phyloP scores from a whole-genome alignment of 352 stramenopile genomes.

The Phytophthora pisi region DNA sequence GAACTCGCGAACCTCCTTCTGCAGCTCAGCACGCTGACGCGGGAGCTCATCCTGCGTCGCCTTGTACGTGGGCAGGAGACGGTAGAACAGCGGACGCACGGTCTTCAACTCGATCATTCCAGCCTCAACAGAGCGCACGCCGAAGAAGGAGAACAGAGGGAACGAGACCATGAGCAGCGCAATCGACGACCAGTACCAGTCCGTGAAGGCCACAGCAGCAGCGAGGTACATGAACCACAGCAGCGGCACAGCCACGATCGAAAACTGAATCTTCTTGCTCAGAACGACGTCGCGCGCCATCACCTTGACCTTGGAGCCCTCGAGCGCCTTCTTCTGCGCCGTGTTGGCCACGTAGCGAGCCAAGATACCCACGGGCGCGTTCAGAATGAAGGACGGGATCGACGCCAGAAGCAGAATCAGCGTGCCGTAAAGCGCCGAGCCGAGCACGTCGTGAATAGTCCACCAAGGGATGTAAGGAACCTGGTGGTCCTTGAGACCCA shows the following conservation, averaged over 20 bases:
- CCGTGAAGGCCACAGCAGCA: slow-evolving; percentile 77
- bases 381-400: slow-evolving; percentile 92
- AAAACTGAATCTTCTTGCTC: slow-evolving; percentile 95
- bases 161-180: slow-evolving; percentile 79
- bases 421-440: slow-evolving; percentile 84
- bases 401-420: slow-evolving; percentile 90
- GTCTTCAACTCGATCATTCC: slow-evolving; percentile 91
- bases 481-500: slow-evolving; percentile 93
- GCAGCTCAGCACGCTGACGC: slow-evolving; percentile 60
- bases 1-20: slow-evolving; percentile 79
- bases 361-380: slow-evolving; percentile 89
- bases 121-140: slow-evolving; percentile 84
- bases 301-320: slow-evolving; percentile 93
- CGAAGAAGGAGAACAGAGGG: slow-evolving; percentile 90
- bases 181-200: slow-evolving; percentile 90
- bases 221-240: slow-evolving; percentile 90
- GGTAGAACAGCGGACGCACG: slow-evolving; percentile 82
- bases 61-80: slow-evolving; percentile 78
- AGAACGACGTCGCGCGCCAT: slow-evolving; percentile 89
- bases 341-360: slow-evolving; percentile 77
- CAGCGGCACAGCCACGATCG: slow-evolving; percentile 88
- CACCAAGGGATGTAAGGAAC: slow-evolving; percentile 88
- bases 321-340: slow-evolving; percentile 84
- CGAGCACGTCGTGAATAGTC: slow-evolving; percentile 89
- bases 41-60: slow-evolving; percentile 82